Base-by-base conservation (phyloP, 1,284 basidiomycete genomes). In the Trichosporon sp. region DNA sequence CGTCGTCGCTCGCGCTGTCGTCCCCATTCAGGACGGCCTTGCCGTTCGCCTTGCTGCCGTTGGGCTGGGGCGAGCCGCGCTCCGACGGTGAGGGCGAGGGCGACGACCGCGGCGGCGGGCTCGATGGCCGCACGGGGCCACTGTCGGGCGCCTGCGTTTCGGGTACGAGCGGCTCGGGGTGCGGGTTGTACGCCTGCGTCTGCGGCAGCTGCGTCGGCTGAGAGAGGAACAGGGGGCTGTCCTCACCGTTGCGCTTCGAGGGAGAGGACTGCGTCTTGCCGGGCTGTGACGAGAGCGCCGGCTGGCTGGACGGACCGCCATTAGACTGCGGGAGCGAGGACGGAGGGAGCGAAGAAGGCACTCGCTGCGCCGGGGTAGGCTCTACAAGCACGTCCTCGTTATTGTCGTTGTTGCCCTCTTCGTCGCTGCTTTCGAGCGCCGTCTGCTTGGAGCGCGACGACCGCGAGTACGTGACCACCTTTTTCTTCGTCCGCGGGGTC, bases 151-250 rank as follows among this genome's bases (percentile, higher is more conserved):
- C 47, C 51, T 70, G 70, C 15, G 71, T 74, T 38, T 75, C 75
- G 25, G 74, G 64, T 38, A 73, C 65, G 63, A 75, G 42, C 38
- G 69, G 68, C 4, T 65, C 65, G 0, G 76, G 76, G 53, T 70
- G 68, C 13, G 75, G 56, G 60, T 75, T 72, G 62, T 70, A 70
- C 6, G 68, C 71, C 71, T 78, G 77, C 18, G 77, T 78, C 42
- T 71, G 72, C 3, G 70, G 72, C 3, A 71, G 38, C 51, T 75
- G 77, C 9, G 74, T 74, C 18, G 72, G 71, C 42, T 75, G 74
- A 2, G 76, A 70, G 71, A 76, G 72, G 74, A 78, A 78, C 11
- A 78, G 69, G 5, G 73, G 74, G 32, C 68, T 68, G 25, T 60
- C 68, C 2, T 60, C 42, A 21, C 44, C 32, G 53, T 25, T 53